Evolutionary conservation across 176 grass and related monocot species (phyloP).

Genomic region (Cenchrus americanus): DNA sequence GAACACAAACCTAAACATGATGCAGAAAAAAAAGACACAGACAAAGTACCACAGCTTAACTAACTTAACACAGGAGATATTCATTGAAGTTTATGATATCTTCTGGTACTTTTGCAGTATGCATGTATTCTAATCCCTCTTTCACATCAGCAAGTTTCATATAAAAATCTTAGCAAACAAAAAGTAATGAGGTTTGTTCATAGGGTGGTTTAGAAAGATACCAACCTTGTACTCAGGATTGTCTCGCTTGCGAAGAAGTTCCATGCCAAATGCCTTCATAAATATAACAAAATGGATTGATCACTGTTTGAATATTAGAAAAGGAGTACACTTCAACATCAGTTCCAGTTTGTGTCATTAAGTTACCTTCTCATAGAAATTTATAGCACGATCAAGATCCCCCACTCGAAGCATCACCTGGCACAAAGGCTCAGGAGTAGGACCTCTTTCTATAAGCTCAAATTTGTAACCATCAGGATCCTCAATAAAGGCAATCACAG

Average conservation of each 20-base stretch:
- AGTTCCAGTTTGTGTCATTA: constrained; percentile 2
- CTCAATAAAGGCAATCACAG: constrained; percentile 88
- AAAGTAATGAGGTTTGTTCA: neutral
- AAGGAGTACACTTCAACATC: neutral
- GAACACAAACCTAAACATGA: neutral
- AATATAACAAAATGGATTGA: constrained; percentile 36
- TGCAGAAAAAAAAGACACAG: neutral
- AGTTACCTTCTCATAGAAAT: constrained; percentile 92
- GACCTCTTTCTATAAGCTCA: constrained; percentile 89
- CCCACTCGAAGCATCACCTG: constrained; percentile 98
- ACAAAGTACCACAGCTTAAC: neutral
- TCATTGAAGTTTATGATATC: constrained; percentile 2
- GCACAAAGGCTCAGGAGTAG: constrained; percentile 88
- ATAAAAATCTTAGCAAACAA: constrained; percentile 28
- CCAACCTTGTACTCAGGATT: constrained; percentile 93
- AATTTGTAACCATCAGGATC: constrained; percentile 98
- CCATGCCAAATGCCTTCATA: constrained; percentile 96
- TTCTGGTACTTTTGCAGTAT: constrained; percentile 26
- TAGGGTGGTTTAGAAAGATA: constrained; percentile 15
- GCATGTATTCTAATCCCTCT: constrained; percentile 2
- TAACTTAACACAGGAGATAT: neutral
- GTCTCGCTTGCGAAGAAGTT: constrained; percentile 88
- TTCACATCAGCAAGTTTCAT: constrained; percentile 16
- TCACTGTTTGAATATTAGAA: constrained; percentile 20
- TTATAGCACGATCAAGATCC: constrained; percentile 83